Conservation (phyloP, 148 eudicot species). For the Arctostaphylos glauca region DNA sequence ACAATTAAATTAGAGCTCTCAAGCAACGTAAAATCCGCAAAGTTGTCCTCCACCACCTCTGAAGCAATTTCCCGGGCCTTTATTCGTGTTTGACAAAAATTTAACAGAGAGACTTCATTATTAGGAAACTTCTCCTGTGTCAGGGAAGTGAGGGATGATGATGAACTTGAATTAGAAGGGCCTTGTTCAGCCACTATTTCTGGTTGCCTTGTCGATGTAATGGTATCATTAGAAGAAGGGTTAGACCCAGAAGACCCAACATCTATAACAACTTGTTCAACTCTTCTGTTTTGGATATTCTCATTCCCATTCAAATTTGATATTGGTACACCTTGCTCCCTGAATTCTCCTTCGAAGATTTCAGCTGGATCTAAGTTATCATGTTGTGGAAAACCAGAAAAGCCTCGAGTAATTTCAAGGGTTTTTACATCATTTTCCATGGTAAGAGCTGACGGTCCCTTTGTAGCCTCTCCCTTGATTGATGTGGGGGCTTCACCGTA, state of each 20-base stretch:
- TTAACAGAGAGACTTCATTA: neutral
- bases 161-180: slow-evolving; percentile 19
- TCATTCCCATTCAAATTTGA: slow-evolving; percentile 10
- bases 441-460: neutral
- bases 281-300: slow-evolving; percentile 6
- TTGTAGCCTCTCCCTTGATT: neutral
- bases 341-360: slow-evolving; percentile 1
- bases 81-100: neutral
- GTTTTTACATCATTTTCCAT: neutral
- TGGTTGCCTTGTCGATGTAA: neutral
- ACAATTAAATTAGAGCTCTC: neutral
- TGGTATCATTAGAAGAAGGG: slow-evolving; percentile 5
- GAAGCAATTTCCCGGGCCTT: neutral
- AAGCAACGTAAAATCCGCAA: neutral
- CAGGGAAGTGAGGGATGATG: slow-evolving; percentile 9
- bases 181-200: slow-evolving; percentile 16
- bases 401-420: neutral
- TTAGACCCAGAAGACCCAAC: slow-evolving; percentile 5
- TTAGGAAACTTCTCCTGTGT: neutral
- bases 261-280: slow-evolving; percentile 1
- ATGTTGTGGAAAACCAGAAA: neutral
- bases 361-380: neutral
- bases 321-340: neutral
- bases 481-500: neutral
- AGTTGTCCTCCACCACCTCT: slow-evolving; percentile 1